Evolutionary conservation across 2,329 filamentous ascomycete genomes (phyloP).

Genomic region (Colletotrichum agaves): DNA sequence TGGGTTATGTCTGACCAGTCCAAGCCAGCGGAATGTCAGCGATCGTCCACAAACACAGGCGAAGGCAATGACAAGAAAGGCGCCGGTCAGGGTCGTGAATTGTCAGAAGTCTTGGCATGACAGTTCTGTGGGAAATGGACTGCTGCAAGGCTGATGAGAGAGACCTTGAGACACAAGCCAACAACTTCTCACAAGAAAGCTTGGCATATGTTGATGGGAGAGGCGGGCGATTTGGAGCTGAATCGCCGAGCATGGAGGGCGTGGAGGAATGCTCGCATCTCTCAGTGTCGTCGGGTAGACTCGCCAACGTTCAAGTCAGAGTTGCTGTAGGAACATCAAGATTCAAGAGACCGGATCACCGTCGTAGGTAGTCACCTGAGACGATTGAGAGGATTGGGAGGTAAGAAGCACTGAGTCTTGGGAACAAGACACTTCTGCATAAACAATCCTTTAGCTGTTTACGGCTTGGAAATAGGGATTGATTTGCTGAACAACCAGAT

Average conservation of each 20-base stretch:
- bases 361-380: not conserved
- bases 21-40: slow-evolving; percentile 10
- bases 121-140: not conserved
- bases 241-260: not conserved
- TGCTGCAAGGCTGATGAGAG: not conserved
- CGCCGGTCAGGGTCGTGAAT: not conserved
- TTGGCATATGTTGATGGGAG: not conserved
- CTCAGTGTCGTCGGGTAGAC: not conserved
- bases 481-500: not conserved
- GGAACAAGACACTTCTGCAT: not conserved
- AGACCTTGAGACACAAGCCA: not conserved
- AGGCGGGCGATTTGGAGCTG: not conserved
- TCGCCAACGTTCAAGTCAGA: not conserved
- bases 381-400: not conserved
- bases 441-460: not conserved
- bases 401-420: not conserved
- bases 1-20: slow-evolving; percentile 7
- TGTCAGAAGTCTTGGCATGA: slow-evolving; percentile 29
- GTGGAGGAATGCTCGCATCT: not conserved
- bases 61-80: not conserved
- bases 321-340: not conserved
- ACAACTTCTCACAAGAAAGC: not conserved
- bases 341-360: not conserved
- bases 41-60: not conserved
- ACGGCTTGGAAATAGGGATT: not conserved